Percentiles rank a stretch among this genome's conserved stretches.
Evolutionary conservation across 2,329 filamentous ascomycete species (phyloP).

Genomic region (Sphaerulina musiva): DNA sequence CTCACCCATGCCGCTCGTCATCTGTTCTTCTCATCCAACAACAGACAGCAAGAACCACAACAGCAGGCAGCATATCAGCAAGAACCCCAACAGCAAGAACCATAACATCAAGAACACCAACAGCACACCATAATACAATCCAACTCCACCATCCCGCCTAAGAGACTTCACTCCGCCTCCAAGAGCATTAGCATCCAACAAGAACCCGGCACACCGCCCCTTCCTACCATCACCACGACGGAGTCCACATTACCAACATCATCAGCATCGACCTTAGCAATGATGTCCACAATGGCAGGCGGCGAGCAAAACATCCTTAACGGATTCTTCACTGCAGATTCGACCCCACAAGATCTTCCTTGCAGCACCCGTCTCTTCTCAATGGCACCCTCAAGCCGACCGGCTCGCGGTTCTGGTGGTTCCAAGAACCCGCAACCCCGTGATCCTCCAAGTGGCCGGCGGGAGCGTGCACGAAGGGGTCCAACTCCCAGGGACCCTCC

Average conservation of each 20-base stretch:
- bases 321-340: background rate
- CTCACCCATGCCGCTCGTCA: background rate
- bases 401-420: background rate
- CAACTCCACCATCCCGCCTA: background rate
- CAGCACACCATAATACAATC: background rate
- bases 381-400: background rate
- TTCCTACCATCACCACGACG: background rate
- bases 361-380: background rate
- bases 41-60: background rate
- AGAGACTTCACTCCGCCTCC: background rate
- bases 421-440: slow-evolving; percentile 2
- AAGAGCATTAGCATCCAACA: background rate
- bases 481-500: background rate
- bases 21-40: background rate
- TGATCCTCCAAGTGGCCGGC: background rate
- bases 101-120: background rate
- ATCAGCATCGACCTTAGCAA: background rate
- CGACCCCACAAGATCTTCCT: slow-evolving; percentile 5
- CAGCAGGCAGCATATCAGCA: background rate
- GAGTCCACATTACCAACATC: background rate
- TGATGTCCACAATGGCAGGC: background rate
- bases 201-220: background rate
- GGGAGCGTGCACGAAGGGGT: no score
- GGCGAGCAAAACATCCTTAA: background rate
- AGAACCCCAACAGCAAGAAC: background rate